Evolutionary conservation across 345 rosid genomes (phyloP), one percentile per base, ranked within the genome.

Genomic region (Mercurialis annua): DNA sequence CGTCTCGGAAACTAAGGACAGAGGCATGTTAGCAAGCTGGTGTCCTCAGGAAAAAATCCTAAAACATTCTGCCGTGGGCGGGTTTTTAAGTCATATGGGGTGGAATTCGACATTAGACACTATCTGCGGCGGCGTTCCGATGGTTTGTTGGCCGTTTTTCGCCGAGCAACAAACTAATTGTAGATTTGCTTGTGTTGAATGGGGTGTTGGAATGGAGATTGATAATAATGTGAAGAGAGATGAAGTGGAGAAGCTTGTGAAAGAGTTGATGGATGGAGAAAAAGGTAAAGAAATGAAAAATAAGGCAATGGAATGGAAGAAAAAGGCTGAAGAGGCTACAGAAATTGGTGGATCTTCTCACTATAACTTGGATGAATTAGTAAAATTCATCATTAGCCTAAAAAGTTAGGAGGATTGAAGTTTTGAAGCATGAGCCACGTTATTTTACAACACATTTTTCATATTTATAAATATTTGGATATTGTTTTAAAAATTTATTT

Each of bases 31-130:
- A 26, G 65, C 59, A 21, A 71, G 68, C n/a, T 76, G 79, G 75
- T 71, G 79, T 34, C 52, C 40, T 0, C 72, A 76, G 49, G 75
- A 76, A 21, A 27, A 60, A 55, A 66, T 71, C 18, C 55, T 76
- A 17, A 76, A 62, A 31, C 79, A 76, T 48, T 72, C 65, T 44
- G 47, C 72, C 1, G 11, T 76, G 0, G 72, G 68, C 10, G 69
- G 75, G 2, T 76, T 76, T 50, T 54, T 71, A 48, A 76, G 72
- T 2, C 79, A 76, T 31, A 66, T 65, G n/a, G 79, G 73, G 11
- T 76, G 72, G 79, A 76, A 76, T 62, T 76, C 72, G 10, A 73
- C 77, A 1, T 17, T 73, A 9, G 77, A 68, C 10, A 62, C 65
- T 40, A 54, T 73, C 2, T 31, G 72, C 14, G n/a, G 59, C 4